phyloP scores from a whole-genome alignment of 345 rosid species.

The Cardiospermum halicacabum region DNA sequence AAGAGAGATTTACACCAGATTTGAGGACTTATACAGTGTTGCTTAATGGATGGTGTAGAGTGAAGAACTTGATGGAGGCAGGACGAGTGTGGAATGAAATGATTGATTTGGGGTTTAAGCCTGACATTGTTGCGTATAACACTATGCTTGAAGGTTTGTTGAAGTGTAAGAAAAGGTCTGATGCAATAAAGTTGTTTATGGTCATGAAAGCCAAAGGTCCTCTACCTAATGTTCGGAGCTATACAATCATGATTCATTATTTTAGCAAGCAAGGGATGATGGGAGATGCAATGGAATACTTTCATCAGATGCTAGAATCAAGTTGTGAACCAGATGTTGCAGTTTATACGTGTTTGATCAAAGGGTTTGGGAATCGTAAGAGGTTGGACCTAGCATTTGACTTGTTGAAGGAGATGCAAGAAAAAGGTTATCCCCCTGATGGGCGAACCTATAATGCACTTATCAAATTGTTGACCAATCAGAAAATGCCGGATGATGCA shows the following conservation, averaged over 20 bases:
- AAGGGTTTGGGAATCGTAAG: conserved; percentile 71
- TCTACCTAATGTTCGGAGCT: conserved; percentile 59
- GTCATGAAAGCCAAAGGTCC: conserved; percentile 89
- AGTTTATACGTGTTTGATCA: conserved; percentile 77
- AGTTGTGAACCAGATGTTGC: conserved; percentile 65
- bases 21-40: conserved; percentile 68
- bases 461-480: conserved; percentile 68
- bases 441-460: conserved; percentile 74
- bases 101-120: conserved; percentile 75
- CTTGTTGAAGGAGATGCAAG: conserved; percentile 77
- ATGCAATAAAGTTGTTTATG: conserved; percentile 74
- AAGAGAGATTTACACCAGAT: conserved; percentile 68
- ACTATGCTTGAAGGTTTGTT: conserved; percentile 79
- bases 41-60: conserved; percentile 77
- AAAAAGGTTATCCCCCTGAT: conserved; percentile 70
- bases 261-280: conserved; percentile 70
- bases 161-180: conserved; percentile 59
- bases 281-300: conserved; percentile 65
- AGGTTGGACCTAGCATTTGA: conserved; percentile 62
- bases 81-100: conserved; percentile 86
- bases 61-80: conserved; percentile 85
- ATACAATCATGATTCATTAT: conserved; percentile 60
- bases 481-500: conserved; percentile 66
- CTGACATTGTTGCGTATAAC: conserved; percentile 66
- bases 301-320: conserved; percentile 66